These are phyloP conservation scores for Yamadazyma nakazawae DNA, from an alignment of 805 yeast genomes.

Conservation along the genomic window DNA sequence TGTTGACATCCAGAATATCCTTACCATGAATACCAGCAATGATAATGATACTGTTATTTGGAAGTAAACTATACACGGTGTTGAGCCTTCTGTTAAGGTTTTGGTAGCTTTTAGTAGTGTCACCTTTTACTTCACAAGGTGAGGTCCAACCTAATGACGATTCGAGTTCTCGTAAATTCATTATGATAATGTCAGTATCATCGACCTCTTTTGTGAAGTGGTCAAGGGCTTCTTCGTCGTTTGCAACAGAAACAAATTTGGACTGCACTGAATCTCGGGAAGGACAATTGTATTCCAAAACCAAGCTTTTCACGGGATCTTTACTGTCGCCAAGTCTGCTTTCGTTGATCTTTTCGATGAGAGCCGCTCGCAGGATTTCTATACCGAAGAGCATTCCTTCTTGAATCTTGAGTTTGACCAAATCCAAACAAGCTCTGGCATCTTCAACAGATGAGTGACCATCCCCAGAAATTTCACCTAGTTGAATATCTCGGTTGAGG, in stretches of 20 bases:
- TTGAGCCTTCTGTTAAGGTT: conserved; percentile 45
- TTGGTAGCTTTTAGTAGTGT: conserved; percentile 16
- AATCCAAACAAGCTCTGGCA: conserved; percentile 72
- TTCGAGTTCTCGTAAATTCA: conserved; percentile 60
- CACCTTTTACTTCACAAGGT: conserved; percentile 4
- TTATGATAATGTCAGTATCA: conserved; percentile 47
- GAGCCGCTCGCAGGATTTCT: conserved; percentile 23
- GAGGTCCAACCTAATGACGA: conserved; percentile 7
- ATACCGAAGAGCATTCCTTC: conserved; percentile 68
- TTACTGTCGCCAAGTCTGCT: neutral
- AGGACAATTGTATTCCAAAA: conserved; percentile 7
- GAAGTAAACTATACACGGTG: conserved; percentile 49
- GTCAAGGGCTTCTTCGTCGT: conserved; percentile 60
- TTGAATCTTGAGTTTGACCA: conserved; percentile 64
- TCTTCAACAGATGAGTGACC: conserved; percentile 87
- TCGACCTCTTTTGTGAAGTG: conserved; percentile 33
- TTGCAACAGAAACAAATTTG: conserved; percentile 31
- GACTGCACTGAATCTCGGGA: neutral
- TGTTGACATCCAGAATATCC: neutral
- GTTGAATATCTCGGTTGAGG: conserved; percentile 61
- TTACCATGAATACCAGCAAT: conserved; percentile 24
- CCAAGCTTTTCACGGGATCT: conserved; percentile 4
- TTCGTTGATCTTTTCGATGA: conserved; percentile 21
- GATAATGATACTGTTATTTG: conserved; percentile 58
- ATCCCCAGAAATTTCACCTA: conserved; percentile 50